These are phyloP conservation scores for Ramalina intermedia DNA, from an alignment of 495 filamentous ascomycete species.

Conservation along the genomic window DNA sequence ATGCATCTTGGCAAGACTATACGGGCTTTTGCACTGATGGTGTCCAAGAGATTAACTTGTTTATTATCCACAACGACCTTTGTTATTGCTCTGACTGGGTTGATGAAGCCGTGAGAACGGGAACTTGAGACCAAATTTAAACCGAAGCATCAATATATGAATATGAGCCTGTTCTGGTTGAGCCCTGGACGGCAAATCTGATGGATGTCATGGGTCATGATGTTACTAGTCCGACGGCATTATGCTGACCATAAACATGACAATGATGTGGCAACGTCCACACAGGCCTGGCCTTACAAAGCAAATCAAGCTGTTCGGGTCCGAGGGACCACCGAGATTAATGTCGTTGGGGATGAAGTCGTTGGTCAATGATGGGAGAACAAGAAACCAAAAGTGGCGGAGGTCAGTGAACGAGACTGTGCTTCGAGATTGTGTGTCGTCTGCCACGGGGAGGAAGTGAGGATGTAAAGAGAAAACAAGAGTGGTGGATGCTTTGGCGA, in stretches of 20 bases:
- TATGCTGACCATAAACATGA: no score
- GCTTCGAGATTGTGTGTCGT: constrained; percentile 33
- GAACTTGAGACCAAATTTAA: constrained; percentile 67
- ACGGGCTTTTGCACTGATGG: constrained; percentile 70
- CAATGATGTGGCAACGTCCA: no score
- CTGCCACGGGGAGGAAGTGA: constrained; percentile 62
- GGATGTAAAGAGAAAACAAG: constrained; percentile 53
- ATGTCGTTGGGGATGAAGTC: constrained; percentile 98
- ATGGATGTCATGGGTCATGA: no score
- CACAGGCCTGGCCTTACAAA: no score
- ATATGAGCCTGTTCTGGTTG: no score
- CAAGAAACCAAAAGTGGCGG: constrained; percentile 86
- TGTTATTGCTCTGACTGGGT: constrained; percentile 72
- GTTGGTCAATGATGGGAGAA: constrained; percentile 41
- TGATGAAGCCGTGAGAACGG: constrained; percentile 79
- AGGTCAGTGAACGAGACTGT: constrained; percentile 84
- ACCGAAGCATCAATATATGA: constrained; percentile 2
- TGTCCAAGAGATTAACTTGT: constrained; percentile 51
- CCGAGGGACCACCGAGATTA: constrained; percentile 56
- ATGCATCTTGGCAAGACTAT: constrained; percentile 98
- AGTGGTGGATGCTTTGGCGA: constrained; percentile 80
- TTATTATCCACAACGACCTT: constrained; percentile 61
- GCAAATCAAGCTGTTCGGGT: constrained; percentile 38
- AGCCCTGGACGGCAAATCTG: no score
- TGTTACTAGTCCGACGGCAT: no score